These are phyloP conservation scores for Mycosphaerella arachidis DNA, from an alignment of 2,329 filamentous ascomycete genomes.

Conservation along the genomic window DNA sequence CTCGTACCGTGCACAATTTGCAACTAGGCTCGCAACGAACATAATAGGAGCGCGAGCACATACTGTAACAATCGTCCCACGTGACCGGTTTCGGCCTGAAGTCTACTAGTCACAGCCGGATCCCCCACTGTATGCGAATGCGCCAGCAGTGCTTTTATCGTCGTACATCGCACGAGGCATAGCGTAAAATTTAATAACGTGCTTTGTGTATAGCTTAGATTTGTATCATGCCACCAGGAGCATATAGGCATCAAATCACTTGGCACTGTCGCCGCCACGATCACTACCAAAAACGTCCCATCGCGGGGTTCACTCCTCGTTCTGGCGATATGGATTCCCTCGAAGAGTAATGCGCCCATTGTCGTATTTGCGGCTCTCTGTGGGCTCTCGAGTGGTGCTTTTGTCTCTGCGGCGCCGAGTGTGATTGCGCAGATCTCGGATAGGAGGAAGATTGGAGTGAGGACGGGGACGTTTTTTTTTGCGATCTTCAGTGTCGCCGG, in stretches of 20 bases:
- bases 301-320: constrained; percentile 36
- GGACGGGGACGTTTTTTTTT: constrained; percentile 62
- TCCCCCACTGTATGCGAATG: not conserved
- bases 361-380: constrained; percentile 64
- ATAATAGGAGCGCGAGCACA: not conserved
- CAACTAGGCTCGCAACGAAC: no score
- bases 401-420: constrained; percentile 59
- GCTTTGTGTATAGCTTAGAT: not conserved
- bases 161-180: not conserved
- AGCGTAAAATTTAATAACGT: not conserved
- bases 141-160: not conserved
- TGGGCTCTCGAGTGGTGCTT: constrained; percentile 64
- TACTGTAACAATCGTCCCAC: not conserved
- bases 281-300: constrained; percentile 35
- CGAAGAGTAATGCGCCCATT: constrained; percentile 50
- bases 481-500: constrained; percentile 59
- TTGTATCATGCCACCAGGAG: not conserved
- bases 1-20: no score
- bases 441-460: constrained; percentile 63
- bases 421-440: constrained; percentile 66
- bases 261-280: constrained; percentile 40
- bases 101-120: not conserved
- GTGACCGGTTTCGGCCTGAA: not conserved
- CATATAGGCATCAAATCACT: not conserved
- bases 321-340: constrained; percentile 54